Percentiles rank a stretch among this genome's conserved stretches.
These are phyloP conservation scores for Elongisporangium undulatum DNA, from an alignment of 352 stramenopile genomes.

Conservation along the genomic window DNA sequence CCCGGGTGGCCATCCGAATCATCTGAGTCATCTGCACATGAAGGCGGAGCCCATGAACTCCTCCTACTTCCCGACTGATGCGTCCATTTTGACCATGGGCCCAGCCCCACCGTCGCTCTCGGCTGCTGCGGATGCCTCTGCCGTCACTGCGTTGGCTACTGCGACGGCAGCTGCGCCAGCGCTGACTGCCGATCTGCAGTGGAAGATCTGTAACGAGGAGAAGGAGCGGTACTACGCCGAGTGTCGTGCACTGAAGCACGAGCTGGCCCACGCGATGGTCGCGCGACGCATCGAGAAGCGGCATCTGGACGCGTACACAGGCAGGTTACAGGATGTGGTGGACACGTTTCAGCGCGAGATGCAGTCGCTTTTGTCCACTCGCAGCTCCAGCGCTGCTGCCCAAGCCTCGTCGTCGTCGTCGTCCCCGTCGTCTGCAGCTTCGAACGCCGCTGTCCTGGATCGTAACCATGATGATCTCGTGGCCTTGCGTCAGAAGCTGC, in stretches of 20 bases:
- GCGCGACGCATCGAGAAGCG: conserved; percentile 42
- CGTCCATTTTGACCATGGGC: conserved; percentile 56
- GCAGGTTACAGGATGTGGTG: conserved; percentile 47
- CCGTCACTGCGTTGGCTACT: not conserved
- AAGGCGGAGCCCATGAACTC: conserved; percentile 65
- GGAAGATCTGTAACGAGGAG: conserved; percentile 46
- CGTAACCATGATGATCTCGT: conserved; percentile 42
- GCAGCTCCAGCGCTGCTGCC: not conserved
- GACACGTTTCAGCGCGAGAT: conserved; percentile 58
- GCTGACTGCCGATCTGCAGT: conserved; percentile 25
- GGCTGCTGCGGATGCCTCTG: conserved; percentile 2
- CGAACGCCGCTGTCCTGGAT: not conserved
- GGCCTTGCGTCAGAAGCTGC: conserved; percentile 50
- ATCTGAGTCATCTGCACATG: conserved; percentile 34
- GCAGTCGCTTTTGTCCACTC: conserved; percentile 22
- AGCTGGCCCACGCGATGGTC: conserved; percentile 44
- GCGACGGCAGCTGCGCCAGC: conserved; percentile 1
- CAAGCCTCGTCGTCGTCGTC: conserved; percentile 9
- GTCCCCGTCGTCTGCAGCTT: conserved; percentile 4
- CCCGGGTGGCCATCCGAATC: conserved; percentile 11
- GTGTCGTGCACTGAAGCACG: conserved; percentile 54
- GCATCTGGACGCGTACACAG: conserved; percentile 26
- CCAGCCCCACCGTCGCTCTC: conserved; percentile 18
- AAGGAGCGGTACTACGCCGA: conserved; percentile 71
- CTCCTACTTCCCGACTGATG: conserved; percentile 63